Conservation (phyloP, 192 early-diverging fungal genomes). For the Rhizophagus prolifer region DNA sequence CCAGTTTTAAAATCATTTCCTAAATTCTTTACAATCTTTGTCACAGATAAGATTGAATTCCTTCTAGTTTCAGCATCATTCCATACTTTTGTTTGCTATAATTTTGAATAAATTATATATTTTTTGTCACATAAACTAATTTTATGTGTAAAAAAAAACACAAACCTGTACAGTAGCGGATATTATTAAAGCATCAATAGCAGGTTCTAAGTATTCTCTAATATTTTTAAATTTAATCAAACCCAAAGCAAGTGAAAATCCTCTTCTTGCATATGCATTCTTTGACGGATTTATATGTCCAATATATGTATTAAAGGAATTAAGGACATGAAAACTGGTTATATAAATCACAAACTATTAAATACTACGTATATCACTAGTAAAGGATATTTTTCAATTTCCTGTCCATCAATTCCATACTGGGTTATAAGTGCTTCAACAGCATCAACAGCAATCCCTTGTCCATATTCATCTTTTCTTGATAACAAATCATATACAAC, state of each 20-base stretch:
- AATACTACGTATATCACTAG: no score
- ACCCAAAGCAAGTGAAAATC: conserved; percentile 66
- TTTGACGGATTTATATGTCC: conserved; percentile 30
- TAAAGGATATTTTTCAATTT: conserved; percentile 38
- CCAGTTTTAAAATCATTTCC: conserved; percentile 37
- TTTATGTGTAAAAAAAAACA: not conserved
- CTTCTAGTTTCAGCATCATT: conserved; percentile 69
- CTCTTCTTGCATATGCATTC: conserved; percentile 54
- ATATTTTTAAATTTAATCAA: conserved; percentile 42
- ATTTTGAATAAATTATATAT: not conserved
- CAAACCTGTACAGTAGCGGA: conserved; percentile 38
- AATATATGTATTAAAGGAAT: conserved; percentile 30
- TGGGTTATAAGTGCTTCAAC: conserved; percentile 43
- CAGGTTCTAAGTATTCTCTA: conserved; percentile 23
- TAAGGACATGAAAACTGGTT: not conserved
- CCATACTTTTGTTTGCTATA: conserved; percentile 18
- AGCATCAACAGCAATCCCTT: conserved; percentile 49
- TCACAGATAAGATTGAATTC: conserved; percentile 64
- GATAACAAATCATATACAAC: conserved; percentile 56
- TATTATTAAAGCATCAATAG: conserved; percentile 33
- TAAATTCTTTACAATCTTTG: conserved; percentile 46
- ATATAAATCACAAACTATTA: not conserved
- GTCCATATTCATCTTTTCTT: conserved; percentile 66
- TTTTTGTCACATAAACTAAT: not conserved
- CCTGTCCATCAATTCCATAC: conserved; percentile 42